A percentile compares a stretch with the other conserved stretches of the same genome.
Evolutionary conservation across 495 filamentous ascomycete species (phyloP).

Genomic region (Wilcoxina mikolae): DNA sequence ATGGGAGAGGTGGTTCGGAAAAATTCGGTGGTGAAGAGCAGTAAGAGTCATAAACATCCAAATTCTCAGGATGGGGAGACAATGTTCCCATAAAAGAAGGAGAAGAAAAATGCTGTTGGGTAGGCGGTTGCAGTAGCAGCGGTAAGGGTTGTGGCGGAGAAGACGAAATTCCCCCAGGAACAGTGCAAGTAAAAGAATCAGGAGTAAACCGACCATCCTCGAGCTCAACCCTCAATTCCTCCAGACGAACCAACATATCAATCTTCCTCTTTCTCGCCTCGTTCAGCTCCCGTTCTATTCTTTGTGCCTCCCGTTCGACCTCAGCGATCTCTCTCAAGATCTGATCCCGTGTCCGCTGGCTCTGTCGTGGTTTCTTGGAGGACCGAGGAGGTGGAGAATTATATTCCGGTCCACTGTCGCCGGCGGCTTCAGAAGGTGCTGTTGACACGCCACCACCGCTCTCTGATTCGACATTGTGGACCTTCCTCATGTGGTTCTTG

Average conservation of each 20-base stretch:
- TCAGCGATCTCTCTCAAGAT: not conserved
- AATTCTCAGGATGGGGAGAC: too few species aligned
- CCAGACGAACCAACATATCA: not conserved
- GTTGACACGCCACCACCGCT: constrained; percentile 28
- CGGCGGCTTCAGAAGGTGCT: constrained; percentile 1
- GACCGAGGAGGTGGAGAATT: not conserved
- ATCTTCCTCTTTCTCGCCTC: constrained; percentile 3
- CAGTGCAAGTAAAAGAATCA: not conserved
- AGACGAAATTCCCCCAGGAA: not conserved
- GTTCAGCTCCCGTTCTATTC: constrained; percentile 12
- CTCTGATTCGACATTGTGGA: constrained; percentile 43
- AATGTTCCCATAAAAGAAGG: too few species aligned
- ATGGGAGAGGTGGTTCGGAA: too few species aligned
- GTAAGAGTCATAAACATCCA: too few species aligned
- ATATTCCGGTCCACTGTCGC: not conserved
- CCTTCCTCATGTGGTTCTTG: constrained; percentile 70
- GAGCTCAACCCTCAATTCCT: not conserved
- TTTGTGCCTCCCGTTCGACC: not conserved
- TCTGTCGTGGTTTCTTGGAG: not conserved
- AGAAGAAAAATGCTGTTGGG: not conserved
- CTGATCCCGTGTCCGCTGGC: not conserved
- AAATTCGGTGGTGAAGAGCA: too few species aligned
- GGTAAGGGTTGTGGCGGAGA: not conserved
- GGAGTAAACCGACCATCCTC: constrained; percentile 1
- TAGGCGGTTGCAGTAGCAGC: not conserved